phyloP scores from a whole-genome alignment of 2,329 filamentous ascomycete species.

The Sphaerulina populicola region DNA sequence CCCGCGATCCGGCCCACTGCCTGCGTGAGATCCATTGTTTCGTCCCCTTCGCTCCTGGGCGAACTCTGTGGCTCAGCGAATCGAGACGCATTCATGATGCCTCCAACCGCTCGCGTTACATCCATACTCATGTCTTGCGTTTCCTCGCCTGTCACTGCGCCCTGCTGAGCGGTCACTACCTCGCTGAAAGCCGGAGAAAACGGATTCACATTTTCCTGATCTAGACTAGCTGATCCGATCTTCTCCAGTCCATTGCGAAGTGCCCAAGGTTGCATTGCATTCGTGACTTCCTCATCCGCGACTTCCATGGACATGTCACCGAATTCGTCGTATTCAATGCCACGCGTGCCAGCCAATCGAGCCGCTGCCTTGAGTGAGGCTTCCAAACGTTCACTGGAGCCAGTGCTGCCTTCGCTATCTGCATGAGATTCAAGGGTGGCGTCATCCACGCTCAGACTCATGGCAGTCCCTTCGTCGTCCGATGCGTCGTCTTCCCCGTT shows the following conservation, averaged over 20 bases:
- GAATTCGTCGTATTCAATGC: conserved; percentile 51
- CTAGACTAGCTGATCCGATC: conserved; percentile 26
- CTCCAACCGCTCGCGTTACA: conserved; percentile 72
- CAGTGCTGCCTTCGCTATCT: conserved; percentile 44
- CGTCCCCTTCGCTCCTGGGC: conserved; percentile 35
- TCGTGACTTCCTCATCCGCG: conserved; percentile 60
- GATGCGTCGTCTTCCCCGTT: conserved; percentile 46
- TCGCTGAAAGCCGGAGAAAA: conserved; percentile 41
- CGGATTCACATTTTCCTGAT: conserved; percentile 46
- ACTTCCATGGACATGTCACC: conserved; percentile 48
- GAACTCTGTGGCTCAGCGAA: conserved; percentile 31
- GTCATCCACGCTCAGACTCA: conserved; percentile 62
- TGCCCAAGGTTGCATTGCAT: conserved; percentile 65
- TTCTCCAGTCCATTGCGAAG: conserved; percentile 42
- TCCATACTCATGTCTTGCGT: conserved; percentile 82
- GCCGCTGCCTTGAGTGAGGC: conserved; percentile 69
- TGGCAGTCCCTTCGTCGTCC: conserved; percentile 68
- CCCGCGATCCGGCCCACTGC: conserved; percentile 46
- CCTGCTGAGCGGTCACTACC: conserved; percentile 23
- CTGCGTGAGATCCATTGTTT: conserved; percentile 50
- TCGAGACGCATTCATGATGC: conserved; percentile 54
- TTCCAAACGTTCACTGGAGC: conserved; percentile 66
- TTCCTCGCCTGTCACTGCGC: conserved; percentile 33
- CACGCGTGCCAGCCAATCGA: conserved; percentile 64
- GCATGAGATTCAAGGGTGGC: conserved; percentile 35